These are phyloP conservation scores for Lentinula boryana DNA, from an alignment of 768 basidiomycete species.

Conservation along the genomic window DNA sequence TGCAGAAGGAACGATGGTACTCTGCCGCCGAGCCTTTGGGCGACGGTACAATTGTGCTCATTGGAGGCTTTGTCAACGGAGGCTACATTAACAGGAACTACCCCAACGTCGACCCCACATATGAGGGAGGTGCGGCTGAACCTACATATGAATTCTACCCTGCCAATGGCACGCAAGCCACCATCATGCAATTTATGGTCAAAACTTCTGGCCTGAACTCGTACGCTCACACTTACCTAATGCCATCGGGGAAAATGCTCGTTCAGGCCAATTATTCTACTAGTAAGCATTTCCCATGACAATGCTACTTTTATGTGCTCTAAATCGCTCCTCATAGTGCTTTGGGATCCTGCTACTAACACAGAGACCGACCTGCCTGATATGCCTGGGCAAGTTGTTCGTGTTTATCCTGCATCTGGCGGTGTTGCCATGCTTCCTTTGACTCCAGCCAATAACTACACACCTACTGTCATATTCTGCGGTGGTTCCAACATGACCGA, in stretches of 20 bases:
- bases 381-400: conserved; percentile 69
- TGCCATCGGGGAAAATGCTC: conserved; percentile 74
- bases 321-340: conserved; percentile 18
- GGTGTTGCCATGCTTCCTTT: conserved; percentile 88
- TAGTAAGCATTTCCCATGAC: conserved; percentile 34
- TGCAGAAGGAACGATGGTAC: conserved; percentile 76
- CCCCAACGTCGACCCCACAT: conserved; percentile 57
- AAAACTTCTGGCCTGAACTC: conserved; percentile 73
- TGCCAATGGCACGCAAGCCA: conserved; percentile 38
- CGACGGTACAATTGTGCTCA: conserved; percentile 74
- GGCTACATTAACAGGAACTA: conserved; percentile 77
- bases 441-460: conserved; percentile 84
- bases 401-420: conserved; percentile 88
- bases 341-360: conserved; percentile 52
- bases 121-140: conserved; percentile 68
- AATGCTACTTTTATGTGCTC: conserved; percentile 5
- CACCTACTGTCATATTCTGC: conserved; percentile 83
- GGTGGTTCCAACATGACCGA: conserved; percentile 81
- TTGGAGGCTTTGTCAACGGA: conserved; percentile 77
- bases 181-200: conserved; percentile 61
- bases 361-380: conserved; percentile 57
- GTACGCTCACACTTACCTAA: conserved; percentile 69
- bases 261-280: conserved; percentile 80
- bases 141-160: conserved; percentile 85
- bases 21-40: conserved; percentile 67